phyloP scores from a whole-genome alignment of 1,139 yeast genomes.

The Saccharomyces uvarum region DNA sequence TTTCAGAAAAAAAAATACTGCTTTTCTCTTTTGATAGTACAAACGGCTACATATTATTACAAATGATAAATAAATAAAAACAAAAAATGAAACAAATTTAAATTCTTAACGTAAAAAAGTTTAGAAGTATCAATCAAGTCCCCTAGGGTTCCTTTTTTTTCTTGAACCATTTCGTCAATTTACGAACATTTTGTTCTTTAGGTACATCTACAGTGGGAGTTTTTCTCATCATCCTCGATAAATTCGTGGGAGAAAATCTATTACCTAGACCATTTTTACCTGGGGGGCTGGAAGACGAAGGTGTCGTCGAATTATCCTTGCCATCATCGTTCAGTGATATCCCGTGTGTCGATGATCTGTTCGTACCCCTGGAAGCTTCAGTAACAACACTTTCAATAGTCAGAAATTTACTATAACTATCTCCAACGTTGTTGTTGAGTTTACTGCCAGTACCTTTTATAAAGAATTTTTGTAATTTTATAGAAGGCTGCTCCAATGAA shows the following conservation, averaged over 20 bases:
- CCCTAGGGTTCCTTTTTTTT: background rate
- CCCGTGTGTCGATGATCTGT: background rate
- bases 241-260: background rate
- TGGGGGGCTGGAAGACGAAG: background rate
- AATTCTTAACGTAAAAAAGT: background rate
- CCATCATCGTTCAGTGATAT: background rate
- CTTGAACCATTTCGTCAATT: background rate
- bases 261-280: background rate
- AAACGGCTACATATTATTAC: background rate
- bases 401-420: background rate
- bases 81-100: background rate
- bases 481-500: background rate
- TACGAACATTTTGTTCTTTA: background rate
- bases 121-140: background rate
- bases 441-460: background rate
- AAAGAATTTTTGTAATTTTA: background rate
- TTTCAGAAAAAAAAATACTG: background rate
- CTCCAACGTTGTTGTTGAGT: background rate
- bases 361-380: background rate
- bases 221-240: background rate
- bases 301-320: background rate
- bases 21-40: background rate
- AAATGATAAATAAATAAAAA: background rate
- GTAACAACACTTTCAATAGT: background rate
- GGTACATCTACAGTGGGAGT: background rate